Evolutionary conservation across 192 early-diverging fungal species (phyloP).

Genomic region (Coemansia sp.): DNA sequence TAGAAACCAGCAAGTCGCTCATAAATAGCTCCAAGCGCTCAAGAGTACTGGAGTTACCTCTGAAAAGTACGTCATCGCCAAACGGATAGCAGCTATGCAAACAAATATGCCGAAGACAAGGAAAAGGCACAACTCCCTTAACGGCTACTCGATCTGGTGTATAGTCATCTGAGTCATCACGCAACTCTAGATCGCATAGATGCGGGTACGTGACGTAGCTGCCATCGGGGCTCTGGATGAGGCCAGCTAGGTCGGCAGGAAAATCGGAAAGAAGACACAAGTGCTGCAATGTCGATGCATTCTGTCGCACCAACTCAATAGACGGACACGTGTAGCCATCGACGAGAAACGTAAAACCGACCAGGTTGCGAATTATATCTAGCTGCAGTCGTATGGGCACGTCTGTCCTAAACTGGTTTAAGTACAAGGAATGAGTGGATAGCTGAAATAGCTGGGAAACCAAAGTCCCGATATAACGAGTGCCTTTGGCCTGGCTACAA

Average conservation of each 20-base stretch:
- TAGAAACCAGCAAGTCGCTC: neutral
- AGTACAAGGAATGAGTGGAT: neutral
- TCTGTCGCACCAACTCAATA: neutral
- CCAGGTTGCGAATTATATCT: too few relatives aligned
- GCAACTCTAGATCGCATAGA: neutral
- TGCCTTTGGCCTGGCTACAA: neutral
- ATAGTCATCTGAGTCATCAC: neutral
- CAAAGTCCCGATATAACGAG: neutral
- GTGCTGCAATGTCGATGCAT: neutral
- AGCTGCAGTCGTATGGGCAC: too few relatives aligned
- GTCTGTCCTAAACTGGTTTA: too few relatives aligned
- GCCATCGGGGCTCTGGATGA: conserved; percentile 4
- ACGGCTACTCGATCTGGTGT: neutral
- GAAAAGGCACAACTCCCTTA: neutral
- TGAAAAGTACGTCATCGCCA: conserved; percentile 6
- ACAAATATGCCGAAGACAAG: neutral
- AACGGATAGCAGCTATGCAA: neutral
- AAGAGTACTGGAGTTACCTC: neutral
- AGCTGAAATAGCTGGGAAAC: neutral
- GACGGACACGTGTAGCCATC: neutral
- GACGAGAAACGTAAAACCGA: neutral
- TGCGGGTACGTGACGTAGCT: neutral
- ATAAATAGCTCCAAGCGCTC: neutral
- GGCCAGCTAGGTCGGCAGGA: neutral
- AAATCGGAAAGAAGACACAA: neutral